phyloP scores from a whole-genome alignment of 1,139 yeast genomes.

The Geotrichum carabidarum region DNA sequence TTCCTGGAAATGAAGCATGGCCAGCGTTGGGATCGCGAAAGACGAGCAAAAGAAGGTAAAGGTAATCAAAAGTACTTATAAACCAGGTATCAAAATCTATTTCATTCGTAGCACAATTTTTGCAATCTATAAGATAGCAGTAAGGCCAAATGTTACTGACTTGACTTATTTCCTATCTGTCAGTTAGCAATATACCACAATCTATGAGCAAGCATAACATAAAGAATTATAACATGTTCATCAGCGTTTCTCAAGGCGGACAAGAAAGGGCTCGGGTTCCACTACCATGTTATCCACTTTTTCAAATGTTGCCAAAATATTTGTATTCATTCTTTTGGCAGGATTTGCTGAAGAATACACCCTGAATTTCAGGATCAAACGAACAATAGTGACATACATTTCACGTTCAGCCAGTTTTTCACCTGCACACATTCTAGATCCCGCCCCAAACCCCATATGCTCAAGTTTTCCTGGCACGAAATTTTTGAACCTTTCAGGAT shows the following conservation, averaged over 20 bases:
- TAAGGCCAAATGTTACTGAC: too few relatives aligned
- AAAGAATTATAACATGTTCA: background rate
- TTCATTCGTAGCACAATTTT: background rate
- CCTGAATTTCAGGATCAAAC: constrained; percentile 41
- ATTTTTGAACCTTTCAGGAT: constrained; percentile 57
- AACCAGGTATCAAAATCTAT: background rate
- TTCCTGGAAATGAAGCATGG: constrained; percentile 15
- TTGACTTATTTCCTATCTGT: too few relatives aligned
- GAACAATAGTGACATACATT: constrained; percentile 46
- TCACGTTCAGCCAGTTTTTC: constrained; percentile 57
- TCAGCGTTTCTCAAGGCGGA: constrained; percentile 36
- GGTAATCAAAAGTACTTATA: background rate
- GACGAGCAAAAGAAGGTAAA: constrained; percentile 3
- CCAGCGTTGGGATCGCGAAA: constrained; percentile 13
- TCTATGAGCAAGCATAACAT: background rate
- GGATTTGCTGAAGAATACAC: constrained; percentile 44
- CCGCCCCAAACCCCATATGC: constrained; percentile 66
- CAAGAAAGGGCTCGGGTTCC: constrained; percentile 49
- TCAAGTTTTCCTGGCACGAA: constrained; percentile 9
- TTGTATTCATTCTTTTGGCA: constrained; percentile 38
- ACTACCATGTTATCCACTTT: constrained; percentile 55
- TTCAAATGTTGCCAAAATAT: constrained; percentile 48
- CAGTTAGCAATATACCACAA: too few relatives aligned
- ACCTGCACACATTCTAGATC: constrained; percentile 67
- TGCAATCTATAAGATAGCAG: background rate